A percentile compares a stretch with the other conserved stretches of the same genome.
Evolutionary conservation across 2,329 filamentous ascomycete species (phyloP).

Genomic region (Ustulina deusta): DNA sequence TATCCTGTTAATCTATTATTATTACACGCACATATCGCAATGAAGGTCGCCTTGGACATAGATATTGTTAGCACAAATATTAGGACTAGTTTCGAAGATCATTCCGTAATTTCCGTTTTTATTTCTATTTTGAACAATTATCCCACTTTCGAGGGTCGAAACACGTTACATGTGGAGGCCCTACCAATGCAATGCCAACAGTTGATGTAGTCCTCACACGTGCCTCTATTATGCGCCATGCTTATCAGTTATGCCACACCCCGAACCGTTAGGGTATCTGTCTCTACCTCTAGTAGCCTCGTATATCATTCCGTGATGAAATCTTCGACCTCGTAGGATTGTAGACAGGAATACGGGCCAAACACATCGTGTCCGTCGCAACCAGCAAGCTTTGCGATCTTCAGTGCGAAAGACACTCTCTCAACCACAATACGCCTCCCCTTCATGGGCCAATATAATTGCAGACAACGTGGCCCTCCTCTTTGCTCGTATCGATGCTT

Average conservation of each 20-base stretch:
- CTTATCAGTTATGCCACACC: constrained; percentile 25
- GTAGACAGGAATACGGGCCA: constrained; percentile 21
- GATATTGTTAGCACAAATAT: neutral
- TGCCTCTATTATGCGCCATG: constrained; percentile 30
- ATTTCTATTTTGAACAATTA: constrained; percentile 11
- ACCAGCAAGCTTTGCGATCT: constrained; percentile 8
- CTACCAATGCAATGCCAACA: constrained; percentile 24
- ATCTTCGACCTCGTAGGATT: constrained; percentile 29
- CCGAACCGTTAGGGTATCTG: constrained; percentile 19
- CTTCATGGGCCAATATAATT: constrained; percentile 10
- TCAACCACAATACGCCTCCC: constrained; percentile 6
- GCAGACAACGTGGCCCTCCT: constrained; percentile 12
- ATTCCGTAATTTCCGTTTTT: constrained; percentile 2
- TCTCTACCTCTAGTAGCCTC: constrained; percentile 39
- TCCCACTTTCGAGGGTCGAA: constrained; percentile 13
- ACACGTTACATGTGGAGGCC: constrained; percentile 25
- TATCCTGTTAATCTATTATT: neutral
- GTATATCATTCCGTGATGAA: constrained; percentile 38
- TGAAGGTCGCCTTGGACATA: neutral
- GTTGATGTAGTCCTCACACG: constrained; percentile 13
- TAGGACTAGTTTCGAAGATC: neutral
- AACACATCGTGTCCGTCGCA: constrained; percentile 24
- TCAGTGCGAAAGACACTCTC: constrained; percentile 1
- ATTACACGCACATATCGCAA: neutral
- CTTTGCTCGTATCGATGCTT: constrained; percentile 19